phyloP scores from a whole-genome alignment of 2,329 filamentous ascomycete genomes.

The Microdochium paspali region DNA sequence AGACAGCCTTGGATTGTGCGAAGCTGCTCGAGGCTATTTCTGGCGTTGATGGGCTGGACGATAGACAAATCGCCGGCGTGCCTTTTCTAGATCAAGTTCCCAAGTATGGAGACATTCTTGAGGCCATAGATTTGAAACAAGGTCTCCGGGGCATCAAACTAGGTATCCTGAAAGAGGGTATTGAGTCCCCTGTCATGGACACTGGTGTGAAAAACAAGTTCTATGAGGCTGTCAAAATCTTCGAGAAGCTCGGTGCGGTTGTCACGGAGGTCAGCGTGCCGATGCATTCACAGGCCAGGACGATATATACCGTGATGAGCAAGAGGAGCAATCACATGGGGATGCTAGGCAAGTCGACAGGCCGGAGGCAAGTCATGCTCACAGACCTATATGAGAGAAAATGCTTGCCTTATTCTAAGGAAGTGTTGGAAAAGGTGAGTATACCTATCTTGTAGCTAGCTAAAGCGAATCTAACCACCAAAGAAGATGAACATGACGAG shows the following conservation, averaged over 20 bases:
- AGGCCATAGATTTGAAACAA: slow-evolving; percentile 1
- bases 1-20: slow-evolving; percentile 16
- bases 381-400: slow-evolving; percentile 24
- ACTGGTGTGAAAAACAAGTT: slow-evolving; percentile 12
- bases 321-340: slow-evolving; percentile 20
- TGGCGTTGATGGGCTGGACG: slow-evolving; percentile 21
- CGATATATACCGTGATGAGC: slow-evolving; percentile 12
- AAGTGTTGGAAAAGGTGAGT: slow-evolving; percentile 14
- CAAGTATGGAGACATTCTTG: slow-evolving; percentile 6
- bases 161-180: slow-evolving; percentile 18
- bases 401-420: slow-evolving; percentile 27
- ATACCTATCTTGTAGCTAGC: no score
- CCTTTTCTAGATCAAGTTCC: slow-evolving; percentile 10
- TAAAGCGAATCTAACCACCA: slow-evolving; percentile 9
- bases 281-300: slow-evolving; percentile 11
- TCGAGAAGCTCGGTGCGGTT: slow-evolving; percentile 15
- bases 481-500: slow-evolving; percentile 2
- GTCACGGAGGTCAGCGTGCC: slow-evolving; percentile 18
- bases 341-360: slow-evolving; percentile 18
- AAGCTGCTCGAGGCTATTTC: slow-evolving; percentile 20
- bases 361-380: slow-evolving; percentile 11
- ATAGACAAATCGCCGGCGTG: slow-evolving; percentile 14
- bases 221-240: slow-evolving; percentile 12
- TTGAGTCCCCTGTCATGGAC: slow-evolving; percentile 14
- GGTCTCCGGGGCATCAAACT: slow-evolving; percentile 17